Evolutionary conservation across 139 green algal species (phyloP), one percentile per base, ranked within the genome.

Genomic region (Zygnema circumcarinatum): DNA sequence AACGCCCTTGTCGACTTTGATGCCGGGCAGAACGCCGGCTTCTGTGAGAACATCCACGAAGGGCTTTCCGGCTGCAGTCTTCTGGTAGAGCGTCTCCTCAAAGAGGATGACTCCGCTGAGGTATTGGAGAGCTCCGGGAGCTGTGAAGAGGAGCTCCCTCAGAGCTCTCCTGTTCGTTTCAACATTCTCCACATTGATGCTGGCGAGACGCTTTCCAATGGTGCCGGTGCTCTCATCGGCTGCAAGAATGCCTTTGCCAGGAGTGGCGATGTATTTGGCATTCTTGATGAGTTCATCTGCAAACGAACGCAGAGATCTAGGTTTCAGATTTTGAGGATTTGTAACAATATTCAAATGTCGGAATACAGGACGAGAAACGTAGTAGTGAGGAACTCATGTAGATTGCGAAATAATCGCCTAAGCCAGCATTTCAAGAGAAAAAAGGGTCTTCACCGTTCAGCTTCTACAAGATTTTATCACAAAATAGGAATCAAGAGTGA

Each of bases 141-240:
- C 95, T 88, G 94, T 95, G 67, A 98, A 87, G 81, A 99, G 95
- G 83, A 98, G 94, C 94, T 98, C 95, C 76, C 97, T 95, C 94
- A 98, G 98, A 2, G 93, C 91, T 75, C 94, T 95, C 74, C 97
- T 94, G 97, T 99, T 98, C 1, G 68, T 11, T 94, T 98, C 97
- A 53, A 96, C 98, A 95, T 99, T 99, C 92, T 98, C 97, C 54
- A 99, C 94, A 84, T 94, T 96, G 82, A 99, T 98, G 87, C 93
- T 96, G 86, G 97, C 95, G 86, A 99, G 94, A 81, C 97, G 94
- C 95, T 96, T 97, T 84, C 96, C 96, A 91, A 95, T 97, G 87
- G 97, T 99, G 88, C 94, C 97, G 91, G 98, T 99, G 90, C 96
- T 98, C 95, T 99, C 97, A 83, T 99, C 97, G 93, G 97, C 97